Evolutionary conservation across 2,329 filamentous ascomycete genomes (phyloP).

Genomic region (Diplodia sapinea): DNA sequence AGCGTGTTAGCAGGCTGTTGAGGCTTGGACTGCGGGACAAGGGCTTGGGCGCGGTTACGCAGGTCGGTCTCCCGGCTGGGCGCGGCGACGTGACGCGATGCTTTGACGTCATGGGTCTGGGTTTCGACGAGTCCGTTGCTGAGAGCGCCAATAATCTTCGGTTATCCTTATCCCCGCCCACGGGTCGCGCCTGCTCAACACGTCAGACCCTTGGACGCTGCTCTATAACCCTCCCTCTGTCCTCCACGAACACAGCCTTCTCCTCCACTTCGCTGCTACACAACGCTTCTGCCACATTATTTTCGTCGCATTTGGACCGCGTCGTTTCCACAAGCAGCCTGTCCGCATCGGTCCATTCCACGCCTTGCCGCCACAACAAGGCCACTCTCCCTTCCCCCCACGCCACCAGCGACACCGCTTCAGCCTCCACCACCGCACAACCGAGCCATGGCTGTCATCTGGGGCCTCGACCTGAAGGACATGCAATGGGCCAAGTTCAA

Average conservation of each 20-base stretch:
- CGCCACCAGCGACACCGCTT: neutral
- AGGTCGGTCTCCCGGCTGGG: too few species aligned
- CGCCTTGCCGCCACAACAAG: slow-evolving; percentile 5
- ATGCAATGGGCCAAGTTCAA: slow-evolving; percentile 66
- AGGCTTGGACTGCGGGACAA: too few species aligned
- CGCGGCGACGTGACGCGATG: too few species aligned
- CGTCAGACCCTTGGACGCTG: slow-evolving; percentile 9
- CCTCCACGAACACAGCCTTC: neutral
- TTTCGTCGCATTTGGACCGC: neutral
- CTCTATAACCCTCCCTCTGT: slow-evolving; percentile 10
- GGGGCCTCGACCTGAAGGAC: slow-evolving; percentile 63
- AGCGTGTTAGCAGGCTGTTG: neutral
- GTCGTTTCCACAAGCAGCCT: neutral
- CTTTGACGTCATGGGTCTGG: too few species aligned
- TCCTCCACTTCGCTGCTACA: neutral
- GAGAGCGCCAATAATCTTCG: too few species aligned
- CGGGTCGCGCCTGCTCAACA: neutral
- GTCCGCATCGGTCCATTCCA: neutral
- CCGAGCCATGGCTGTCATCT: slow-evolving; percentile 56
- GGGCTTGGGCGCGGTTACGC: too few species aligned
- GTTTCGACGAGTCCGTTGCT: too few species aligned
- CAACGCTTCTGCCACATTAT: neutral
- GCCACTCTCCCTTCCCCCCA: neutral
- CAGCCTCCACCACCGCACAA: neutral
- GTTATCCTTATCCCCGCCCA: neutral